phyloP scores from a whole-genome alignment of 139 green algal genomes.

The Chlamydomonas schloesseri region DNA sequence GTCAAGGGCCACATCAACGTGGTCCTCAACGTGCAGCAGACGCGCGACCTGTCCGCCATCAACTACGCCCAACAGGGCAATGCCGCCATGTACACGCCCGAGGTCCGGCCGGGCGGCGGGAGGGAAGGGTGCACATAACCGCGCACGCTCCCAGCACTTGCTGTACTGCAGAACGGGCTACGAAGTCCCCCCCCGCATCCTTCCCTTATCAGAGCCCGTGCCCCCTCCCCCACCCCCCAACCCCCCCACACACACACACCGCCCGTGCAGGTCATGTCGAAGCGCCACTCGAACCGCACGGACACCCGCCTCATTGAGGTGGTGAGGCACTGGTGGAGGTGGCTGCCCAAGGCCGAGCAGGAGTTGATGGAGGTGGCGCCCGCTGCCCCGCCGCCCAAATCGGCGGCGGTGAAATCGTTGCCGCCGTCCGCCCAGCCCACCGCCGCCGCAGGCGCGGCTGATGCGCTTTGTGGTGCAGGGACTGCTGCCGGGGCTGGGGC shows the following conservation, averaged over 20 bases:
- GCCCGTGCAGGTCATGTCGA: neutral
- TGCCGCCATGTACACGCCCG: neutral
- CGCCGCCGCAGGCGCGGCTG: too few species aligned
- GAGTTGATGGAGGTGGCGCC: neutral
- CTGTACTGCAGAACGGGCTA: too few species aligned
- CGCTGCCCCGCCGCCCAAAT: neutral
- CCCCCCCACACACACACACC: too few species aligned
- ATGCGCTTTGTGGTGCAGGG: too few species aligned
- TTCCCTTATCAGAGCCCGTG: too few species aligned
- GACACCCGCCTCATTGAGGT: neutral
- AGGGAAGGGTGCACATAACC: too few species aligned
- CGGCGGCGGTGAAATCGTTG: neutral
- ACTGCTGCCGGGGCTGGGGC: too few species aligned
- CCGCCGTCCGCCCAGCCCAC: neutral
- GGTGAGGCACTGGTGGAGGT: conserved; percentile 6
- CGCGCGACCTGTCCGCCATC: conserved; percentile 17
- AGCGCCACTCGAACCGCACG: neutral
- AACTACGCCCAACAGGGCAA: conserved; percentile 26
- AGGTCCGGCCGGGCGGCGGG: too few species aligned
- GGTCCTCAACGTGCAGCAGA: neutral
- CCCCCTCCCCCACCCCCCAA: too few species aligned
- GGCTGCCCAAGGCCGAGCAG: conserved; percentile 27
- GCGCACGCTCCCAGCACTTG: too few species aligned
- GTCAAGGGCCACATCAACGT: neutral
- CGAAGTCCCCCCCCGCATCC: too few species aligned